Evolutionary conservation across 148 eudicot species (phyloP), one percentile per base, ranked within the genome.

Genomic region (Oxyria digyna): DNA sequence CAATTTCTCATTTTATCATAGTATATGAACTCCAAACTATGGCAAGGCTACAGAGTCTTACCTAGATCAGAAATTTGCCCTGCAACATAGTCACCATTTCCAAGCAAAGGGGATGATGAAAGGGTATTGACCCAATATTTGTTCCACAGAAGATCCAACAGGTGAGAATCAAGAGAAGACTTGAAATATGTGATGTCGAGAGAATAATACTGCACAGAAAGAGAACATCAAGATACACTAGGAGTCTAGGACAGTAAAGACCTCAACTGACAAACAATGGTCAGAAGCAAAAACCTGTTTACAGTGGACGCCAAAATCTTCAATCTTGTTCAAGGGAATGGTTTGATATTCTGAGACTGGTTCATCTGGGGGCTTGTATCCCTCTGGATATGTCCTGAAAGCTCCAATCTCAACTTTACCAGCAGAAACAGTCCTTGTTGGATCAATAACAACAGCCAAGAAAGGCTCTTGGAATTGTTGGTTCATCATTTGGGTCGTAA

Each of bases 371-470:
- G 99, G 97, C 82, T 94, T 94, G 67, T 90, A 94, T 21, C 96
- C 99, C 52, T 94, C 96, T 37, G 99, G 99, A 74, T 90, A 94
- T 35, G 99, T 94, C 85, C 99, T 80, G 69, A 94, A 94, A 1
- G 97, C 99, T 31, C 99, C 99, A 72, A 94, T 94, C 76, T 94
- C 99, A 71, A 94, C 99, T 74, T 94, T 94, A 45, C 99, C 97
- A 82, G 98, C 99, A 73, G 99, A 90, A 46, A 94, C 92, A 35
- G 99, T 94, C 74, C 99, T 85, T 42, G 97, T 92, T 50, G 97
- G 97, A 70, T 94, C 99, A 80, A 94, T 94, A 62, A 94, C 99
- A 78, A 94, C 97, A 24, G 99, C 99, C 69, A 94, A 76, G 75
- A 90, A 94, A 4, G 99, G 99, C 81, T 94, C 99, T 72, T 94